A percentile compares a stretch with the other conserved stretches of the same genome.
These are phyloP conservation scores for Schoenoplectus tabernaemontani DNA, from an alignment of 202 grass and related monocot genomes.

Conservation along the genomic window DNA sequence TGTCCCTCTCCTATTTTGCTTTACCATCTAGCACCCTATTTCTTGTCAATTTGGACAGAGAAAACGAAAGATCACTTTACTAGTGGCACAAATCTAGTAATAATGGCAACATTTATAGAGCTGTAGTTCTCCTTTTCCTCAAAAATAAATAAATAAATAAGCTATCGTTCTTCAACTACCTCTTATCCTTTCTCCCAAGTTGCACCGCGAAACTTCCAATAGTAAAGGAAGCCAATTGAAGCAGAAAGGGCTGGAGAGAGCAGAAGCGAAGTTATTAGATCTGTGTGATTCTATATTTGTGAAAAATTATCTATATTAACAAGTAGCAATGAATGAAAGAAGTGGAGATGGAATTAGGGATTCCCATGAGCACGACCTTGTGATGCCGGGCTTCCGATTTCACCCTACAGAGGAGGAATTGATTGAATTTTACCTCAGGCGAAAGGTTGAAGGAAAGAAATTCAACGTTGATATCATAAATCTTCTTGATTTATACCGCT, in stretches of 20 bases:
- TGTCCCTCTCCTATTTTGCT: conserved; percentile 4
- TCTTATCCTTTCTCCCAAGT: conserved; percentile 61
- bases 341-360: conserved; percentile 25
- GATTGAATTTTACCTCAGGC: conserved; percentile 90
- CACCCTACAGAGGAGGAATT: conserved; percentile 97
- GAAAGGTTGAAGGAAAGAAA: conserved; percentile 91
- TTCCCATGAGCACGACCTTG: conserved; percentile 58
- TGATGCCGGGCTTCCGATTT: conserved; percentile 97
- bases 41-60: conserved; percentile 2
- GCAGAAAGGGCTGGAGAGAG: neutral
- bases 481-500: conserved; percentile 88
- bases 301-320: neutral
- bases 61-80: neutral
- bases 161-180: conserved; percentile 21
- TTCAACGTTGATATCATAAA: conserved; percentile 91
- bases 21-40: neutral
- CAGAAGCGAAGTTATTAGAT: too few relatives aligned
- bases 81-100: conserved; percentile 21
- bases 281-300: conserved; percentile 4
- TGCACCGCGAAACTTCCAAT: conserved; percentile 33
- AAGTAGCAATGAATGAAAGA: conserved; percentile 14
- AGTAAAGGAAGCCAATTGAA: neutral
- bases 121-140: too few relatives aligned
- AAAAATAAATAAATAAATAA: too few relatives aligned
- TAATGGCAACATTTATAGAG: conserved; percentile 17